Evolutionary conservation across 169 alveolate genomes (phyloP).

Genomic region (Eimeria praecox): DNA sequence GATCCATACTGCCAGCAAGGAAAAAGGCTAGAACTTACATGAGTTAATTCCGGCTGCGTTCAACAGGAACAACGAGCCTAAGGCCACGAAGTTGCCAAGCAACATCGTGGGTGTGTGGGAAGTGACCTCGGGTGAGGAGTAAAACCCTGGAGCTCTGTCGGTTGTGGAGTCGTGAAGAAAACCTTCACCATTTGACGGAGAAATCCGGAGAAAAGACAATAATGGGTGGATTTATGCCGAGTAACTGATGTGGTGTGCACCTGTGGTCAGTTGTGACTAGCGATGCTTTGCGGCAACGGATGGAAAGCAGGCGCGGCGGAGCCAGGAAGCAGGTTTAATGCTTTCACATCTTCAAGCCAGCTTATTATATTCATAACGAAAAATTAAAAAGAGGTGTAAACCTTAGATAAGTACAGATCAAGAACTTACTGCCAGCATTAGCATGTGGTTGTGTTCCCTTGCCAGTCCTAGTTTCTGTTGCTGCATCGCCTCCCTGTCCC

Average conservation of each 20-base stretch:
- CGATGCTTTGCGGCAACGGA: constrained; percentile 14
- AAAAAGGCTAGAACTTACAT: background rate
- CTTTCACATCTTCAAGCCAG: background rate
- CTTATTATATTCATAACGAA: background rate
- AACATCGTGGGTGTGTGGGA: constrained; percentile 47
- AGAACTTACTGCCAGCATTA: background rate
- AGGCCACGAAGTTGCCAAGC: constrained; percentile 50
- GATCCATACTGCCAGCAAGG: background rate
- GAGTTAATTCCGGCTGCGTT: constrained; percentile 31
- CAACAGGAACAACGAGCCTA: constrained; percentile 27
- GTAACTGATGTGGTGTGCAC: background rate
- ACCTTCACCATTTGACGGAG: background rate
- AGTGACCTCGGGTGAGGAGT: constrained; percentile 45
- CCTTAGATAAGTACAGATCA: background rate
- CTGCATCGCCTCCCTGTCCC: constrained; percentile 16
- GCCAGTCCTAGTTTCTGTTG: background rate
- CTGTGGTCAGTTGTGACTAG: constrained; percentile 2
- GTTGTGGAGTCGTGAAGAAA: background rate
- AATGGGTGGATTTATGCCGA: background rate
- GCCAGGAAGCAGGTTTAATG: background rate
- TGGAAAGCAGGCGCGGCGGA: constrained; percentile 40
- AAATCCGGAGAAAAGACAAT: constrained; percentile 8
- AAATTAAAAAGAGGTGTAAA: background rate
- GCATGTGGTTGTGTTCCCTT: background rate
- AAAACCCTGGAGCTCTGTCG: constrained; percentile 17